These are phyloP conservation scores for Penicillium mononematosum DNA, from an alignment of 495 filamentous ascomycete species.

Conservation along the genomic window DNA sequence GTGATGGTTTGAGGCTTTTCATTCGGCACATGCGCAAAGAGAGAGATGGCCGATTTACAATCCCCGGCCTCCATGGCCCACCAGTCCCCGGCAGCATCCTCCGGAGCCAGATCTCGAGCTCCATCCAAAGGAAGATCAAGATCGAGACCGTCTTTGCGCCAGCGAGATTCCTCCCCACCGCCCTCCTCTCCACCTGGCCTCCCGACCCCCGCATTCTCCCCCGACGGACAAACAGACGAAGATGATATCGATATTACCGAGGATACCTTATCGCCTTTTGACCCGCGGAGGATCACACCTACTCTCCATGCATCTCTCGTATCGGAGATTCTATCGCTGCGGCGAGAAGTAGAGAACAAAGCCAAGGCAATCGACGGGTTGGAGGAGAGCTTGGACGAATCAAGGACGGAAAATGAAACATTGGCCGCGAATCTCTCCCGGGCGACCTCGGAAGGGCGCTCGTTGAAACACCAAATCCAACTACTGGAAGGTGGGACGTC, in stretches of 20 bases:
- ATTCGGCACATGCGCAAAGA: conserved; percentile 12
- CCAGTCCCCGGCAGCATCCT: conserved; percentile 63
- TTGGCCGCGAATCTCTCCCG: conserved; percentile 59
- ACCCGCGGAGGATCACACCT: conserved; percentile 89
- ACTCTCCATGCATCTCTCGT: conserved; percentile 93
- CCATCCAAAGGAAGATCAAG: conserved; percentile 40
- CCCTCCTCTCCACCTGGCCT: conserved; percentile 64
- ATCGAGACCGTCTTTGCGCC: conserved; percentile 52
- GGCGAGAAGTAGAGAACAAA: conserved; percentile 87
- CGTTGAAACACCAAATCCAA: conserved; percentile 79
- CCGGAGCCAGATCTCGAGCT: conserved; percentile 60
- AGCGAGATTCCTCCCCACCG: conserved; percentile 60
- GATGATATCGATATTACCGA: conserved; percentile 63
- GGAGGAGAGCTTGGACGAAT: conserved; percentile 69
- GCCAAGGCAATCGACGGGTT: conserved; percentile 77
- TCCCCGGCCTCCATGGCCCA: conserved; percentile 30
- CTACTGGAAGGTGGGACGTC: conserved; percentile 84
- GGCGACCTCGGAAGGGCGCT: conserved; percentile 70
- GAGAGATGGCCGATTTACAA: conserved; percentile 31
- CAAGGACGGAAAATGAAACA: conserved; percentile 70
- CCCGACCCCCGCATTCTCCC: conserved; percentile 44
- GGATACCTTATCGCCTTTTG: conserved; percentile 74
- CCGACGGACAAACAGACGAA: conserved; percentile 45
- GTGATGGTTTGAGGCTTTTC: conserved; percentile 23
- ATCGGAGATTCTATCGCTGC: conserved; percentile 84